A percentile compares a stretch with the other conserved stretches of the same genome.
These are phyloP conservation scores for Chytriomyces confervae DNA, from an alignment of 192 early-diverging fungal species.

Conservation along the genomic window DNA sequence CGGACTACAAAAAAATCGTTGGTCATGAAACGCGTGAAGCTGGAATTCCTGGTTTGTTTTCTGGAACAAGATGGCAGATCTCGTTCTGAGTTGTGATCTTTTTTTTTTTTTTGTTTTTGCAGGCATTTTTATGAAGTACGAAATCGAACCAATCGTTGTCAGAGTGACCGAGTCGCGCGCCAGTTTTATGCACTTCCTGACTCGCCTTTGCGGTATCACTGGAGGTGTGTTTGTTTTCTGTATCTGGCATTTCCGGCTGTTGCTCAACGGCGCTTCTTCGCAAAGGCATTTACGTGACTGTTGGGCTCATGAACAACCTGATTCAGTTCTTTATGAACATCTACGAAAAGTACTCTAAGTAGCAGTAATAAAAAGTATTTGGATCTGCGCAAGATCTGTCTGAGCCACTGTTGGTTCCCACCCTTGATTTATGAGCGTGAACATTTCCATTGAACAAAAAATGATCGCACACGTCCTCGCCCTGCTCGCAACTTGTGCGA, in stretches of 20 bases:
- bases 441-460: too few relatives aligned
- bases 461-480: too few relatives aligned
- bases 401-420: too few relatives aligned
- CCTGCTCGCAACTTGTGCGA: too few relatives aligned
- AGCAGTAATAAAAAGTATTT: background rate
- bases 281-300: conserved; percentile 37
- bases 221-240: conserved; percentile 61
- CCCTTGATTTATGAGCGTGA: too few relatives aligned
- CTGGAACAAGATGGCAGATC: background rate
- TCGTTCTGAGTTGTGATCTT: conserved; percentile 5
- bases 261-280: background rate
- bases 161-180: conserved; percentile 70
- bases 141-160: conserved; percentile 87
- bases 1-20: conserved; percentile 64
- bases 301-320: conserved; percentile 37
- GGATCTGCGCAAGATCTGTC: too few relatives aligned
- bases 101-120: conserved; percentile 8
- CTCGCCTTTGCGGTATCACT: conserved; percentile 83
- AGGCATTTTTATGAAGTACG: conserved; percentile 90
- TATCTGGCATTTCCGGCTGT: background rate
- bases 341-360: background rate
- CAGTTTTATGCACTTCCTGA: conserved; percentile 74
- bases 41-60: conserved; percentile 52
- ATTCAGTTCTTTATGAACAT: conserved; percentile 28
- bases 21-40: conserved; percentile 33